Evolutionary conservation across 2,329 filamentous ascomycete species (phyloP).

Genomic region (Claviceps sp.): DNA sequence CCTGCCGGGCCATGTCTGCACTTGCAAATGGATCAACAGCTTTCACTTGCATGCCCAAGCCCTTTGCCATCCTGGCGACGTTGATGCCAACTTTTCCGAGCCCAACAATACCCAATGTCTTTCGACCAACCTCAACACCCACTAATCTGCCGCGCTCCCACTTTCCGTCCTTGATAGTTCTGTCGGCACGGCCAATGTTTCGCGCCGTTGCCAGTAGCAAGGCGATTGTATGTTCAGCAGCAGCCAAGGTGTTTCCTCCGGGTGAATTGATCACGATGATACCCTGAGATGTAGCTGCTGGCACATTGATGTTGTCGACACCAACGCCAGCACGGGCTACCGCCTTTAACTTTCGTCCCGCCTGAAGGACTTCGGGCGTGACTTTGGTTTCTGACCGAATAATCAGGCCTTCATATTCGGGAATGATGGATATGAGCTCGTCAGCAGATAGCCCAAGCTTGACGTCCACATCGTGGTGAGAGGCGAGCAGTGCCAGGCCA

Average conservation of each 20-base stretch:
- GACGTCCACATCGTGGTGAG: conserved; percentile 57
- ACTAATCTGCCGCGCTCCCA: conserved; percentile 67
- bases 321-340: conserved; percentile 72
- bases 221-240: conserved; percentile 65
- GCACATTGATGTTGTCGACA: conserved; percentile 71
- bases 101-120: conserved; percentile 64
- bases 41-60: conserved; percentile 61
- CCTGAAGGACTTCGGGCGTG: conserved; percentile 51
- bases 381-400: conserved; percentile 75
- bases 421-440: conserved; percentile 53
- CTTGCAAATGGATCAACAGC: conserved; percentile 71
- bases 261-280: conserved; percentile 74
- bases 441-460: conserved; percentile 46
- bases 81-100: conserved; percentile 74
- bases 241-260: conserved; percentile 67
- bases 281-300: conserved; percentile 56
- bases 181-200: conserved; percentile 57
- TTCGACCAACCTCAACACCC: conserved; percentile 65
- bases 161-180: conserved; percentile 54
- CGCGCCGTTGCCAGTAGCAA: conserved; percentile 62
- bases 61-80: conserved; percentile 66
- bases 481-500: conserved; percentile 54
- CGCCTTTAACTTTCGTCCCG: conserved; percentile 57
- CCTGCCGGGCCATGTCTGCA: conserved; percentile 53
- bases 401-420: conserved; percentile 61